phyloP scores from a whole-genome alignment of 2,329 filamentous ascomycete species.

The Aspergillus thermomutatus region DNA sequence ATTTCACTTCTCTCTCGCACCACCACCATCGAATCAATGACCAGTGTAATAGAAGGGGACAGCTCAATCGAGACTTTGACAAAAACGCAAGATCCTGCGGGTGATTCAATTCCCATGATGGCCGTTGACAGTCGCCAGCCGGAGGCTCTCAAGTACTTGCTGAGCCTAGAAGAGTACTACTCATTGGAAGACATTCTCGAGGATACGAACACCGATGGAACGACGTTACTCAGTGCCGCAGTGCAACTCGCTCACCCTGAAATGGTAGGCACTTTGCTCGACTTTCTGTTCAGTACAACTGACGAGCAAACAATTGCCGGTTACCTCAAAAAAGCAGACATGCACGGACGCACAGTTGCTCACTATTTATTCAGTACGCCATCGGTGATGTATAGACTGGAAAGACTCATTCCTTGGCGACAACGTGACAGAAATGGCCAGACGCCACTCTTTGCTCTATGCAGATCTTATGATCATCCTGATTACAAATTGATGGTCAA shows the following conservation, averaged over 20 bases:
- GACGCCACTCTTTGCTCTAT: constrained; percentile 94
- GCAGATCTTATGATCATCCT: constrained; percentile 89
- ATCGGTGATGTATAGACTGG: constrained; percentile 71
- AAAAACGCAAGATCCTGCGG: constrained; percentile 58
- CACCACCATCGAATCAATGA: constrained; percentile 70
- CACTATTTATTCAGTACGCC: constrained; percentile 96
- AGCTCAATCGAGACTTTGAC: constrained; percentile 69
- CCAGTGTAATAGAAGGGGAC: constrained; percentile 76
- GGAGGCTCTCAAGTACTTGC: constrained; percentile 72
- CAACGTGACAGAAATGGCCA: constrained; percentile 94
- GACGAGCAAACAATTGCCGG: constrained; percentile 55
- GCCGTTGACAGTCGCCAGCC: constrained; percentile 70
- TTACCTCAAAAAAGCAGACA: constrained; percentile 76
- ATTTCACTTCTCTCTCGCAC: constrained; percentile 78
- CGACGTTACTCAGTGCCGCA: constrained; percentile 83
- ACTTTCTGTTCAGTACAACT: constrained; percentile 61
- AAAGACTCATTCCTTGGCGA: constrained; percentile 77
- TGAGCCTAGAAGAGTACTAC: constrained; percentile 75
- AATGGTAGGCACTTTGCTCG: constrained; percentile 71
- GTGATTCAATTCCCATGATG: constrained; percentile 88
- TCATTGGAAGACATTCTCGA: constrained; percentile 67
- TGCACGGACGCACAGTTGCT: constrained; percentile 81
- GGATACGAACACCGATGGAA: constrained; percentile 85
- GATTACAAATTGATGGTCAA: constrained; percentile 87
- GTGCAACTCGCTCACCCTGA: constrained; percentile 77